A percentile compares a stretch with the other conserved stretches of the same genome.
Evolutionary conservation across 805 yeast species (phyloP).

Genomic region (Wickerhamomyces sydowiorum): DNA sequence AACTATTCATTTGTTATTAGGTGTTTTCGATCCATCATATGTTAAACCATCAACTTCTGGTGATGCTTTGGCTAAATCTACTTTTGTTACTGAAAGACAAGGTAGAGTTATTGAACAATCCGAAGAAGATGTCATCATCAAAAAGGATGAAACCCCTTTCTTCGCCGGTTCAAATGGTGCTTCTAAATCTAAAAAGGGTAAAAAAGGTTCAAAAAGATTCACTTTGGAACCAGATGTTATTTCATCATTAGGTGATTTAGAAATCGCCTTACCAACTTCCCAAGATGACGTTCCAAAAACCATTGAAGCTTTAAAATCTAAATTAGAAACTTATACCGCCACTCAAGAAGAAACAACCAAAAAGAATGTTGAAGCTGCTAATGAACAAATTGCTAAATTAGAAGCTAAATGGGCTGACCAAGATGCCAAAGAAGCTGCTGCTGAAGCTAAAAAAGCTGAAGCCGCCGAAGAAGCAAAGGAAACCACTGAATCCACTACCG

Average conservation of each 20-base stretch:
- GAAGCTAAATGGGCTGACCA: constrained; percentile 46
- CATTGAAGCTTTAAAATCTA: constrained; percentile 61
- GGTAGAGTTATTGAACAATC: constrained; percentile 53
- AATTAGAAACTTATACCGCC: constrained; percentile 59
- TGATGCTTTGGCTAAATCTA: constrained; percentile 25
- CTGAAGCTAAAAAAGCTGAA: constrained; percentile 5
- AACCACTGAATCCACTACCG: constrained; percentile 8
- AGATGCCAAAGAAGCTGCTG: constrained; percentile 32
- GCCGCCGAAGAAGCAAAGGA: constrained; percentile 5
- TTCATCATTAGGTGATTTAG: constrained; percentile 68
- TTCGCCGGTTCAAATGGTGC: constrained; percentile 47
- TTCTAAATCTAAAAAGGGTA: constrained; percentile 44
- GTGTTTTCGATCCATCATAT: constrained; percentile 72
- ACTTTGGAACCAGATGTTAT: constrained; percentile 77
- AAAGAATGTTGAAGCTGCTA: constrained; percentile 68
- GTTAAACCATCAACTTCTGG: constrained; percentile 45
- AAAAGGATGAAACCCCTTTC: constrained; percentile 55
- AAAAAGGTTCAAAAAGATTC: constrained; percentile 48
- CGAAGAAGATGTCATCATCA: constrained; percentile 56
- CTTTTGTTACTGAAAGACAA: constrained; percentile 21
- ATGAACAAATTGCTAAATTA: constrained; percentile 67
- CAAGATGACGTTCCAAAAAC: constrained; percentile 65
- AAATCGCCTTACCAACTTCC: constrained; percentile 72
- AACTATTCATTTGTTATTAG: constrained; percentile 66
- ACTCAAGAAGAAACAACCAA: constrained; percentile 80